These are phyloP conservation scores for Kappamyces sp. DNA, from an alignment of 192 early-diverging fungal species.

Conservation along the genomic window DNA sequence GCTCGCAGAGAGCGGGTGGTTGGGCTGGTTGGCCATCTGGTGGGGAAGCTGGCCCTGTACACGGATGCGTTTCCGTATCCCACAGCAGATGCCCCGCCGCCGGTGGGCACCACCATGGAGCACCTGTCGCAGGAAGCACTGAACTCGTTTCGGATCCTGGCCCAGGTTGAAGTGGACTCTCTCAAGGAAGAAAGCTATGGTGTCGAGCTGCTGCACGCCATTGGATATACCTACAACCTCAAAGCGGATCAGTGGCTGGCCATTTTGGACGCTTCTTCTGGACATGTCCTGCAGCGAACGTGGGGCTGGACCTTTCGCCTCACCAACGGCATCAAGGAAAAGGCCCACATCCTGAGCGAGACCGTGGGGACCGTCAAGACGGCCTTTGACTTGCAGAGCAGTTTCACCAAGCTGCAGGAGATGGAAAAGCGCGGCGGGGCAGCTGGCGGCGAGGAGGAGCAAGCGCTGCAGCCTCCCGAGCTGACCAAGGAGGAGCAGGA, in stretches of 20 bases:
- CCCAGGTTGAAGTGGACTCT: constrained; percentile 75
- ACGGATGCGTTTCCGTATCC: constrained; percentile 55
- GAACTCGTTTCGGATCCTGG: constrained; percentile 61
- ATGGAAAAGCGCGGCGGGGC: constrained; percentile 61
- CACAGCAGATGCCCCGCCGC: constrained; percentile 7
- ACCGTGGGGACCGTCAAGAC: constrained; percentile 88
- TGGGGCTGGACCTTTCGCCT: constrained; percentile 41
- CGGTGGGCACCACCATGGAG: constrained; percentile 22
- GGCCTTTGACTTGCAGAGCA: constrained; percentile 88
- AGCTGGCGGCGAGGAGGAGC: constrained; percentile 16
- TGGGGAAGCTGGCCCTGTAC: constrained; percentile 72
- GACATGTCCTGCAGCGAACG: constrained; percentile 40
- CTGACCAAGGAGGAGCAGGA: constrained; percentile 36
- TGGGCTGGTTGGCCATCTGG: constrained; percentile 61
- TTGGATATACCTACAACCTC: constrained; percentile 85
- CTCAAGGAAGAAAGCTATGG: constrained; percentile 89
- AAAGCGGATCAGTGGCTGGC: constrained; percentile 82
- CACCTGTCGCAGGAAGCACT: constrained; percentile 39
- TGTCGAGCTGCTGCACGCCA: constrained; percentile 84
- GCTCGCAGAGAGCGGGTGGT: constrained; percentile 49
- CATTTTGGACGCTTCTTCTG: constrained; percentile 51
- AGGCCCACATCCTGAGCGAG: constrained; percentile 84
- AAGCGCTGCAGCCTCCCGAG: constrained; percentile 22
- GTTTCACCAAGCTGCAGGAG: constrained; percentile 82
- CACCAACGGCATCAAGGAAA: constrained; percentile 64